A percentile compares a stretch with the other conserved stretches of the same genome.
Conservation (phyloP, 176 grass and related monocot genomes). For the Saccharum spontaneum region DNA sequence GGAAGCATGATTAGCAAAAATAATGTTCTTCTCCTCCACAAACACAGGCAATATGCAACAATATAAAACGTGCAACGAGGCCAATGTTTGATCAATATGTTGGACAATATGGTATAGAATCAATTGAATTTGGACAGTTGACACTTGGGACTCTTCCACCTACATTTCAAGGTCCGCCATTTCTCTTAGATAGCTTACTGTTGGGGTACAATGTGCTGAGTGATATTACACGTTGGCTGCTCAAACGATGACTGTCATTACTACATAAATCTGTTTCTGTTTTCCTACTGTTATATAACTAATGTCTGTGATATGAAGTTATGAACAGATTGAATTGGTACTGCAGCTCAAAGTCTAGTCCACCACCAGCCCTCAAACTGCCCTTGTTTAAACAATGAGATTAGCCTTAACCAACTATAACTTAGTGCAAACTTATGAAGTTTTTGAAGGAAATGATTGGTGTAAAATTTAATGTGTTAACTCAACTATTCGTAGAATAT, state of each 20-base stretch:
- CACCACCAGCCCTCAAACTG: neutral
- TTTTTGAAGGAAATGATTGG: too few species aligned
- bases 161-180: slow-evolving; percentile 69
- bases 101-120: slow-evolving; percentile 79
- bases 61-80: slow-evolving; percentile 54
- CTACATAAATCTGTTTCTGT: neutral
- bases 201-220: slow-evolving; percentile 11
- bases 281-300: neutral
- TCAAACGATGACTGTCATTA: neutral
- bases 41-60: slow-evolving; percentile 82
- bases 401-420: neutral
- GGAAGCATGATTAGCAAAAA: neutral
- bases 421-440: neutral
- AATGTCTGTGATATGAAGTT: neutral
- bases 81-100: slow-evolving; percentile 86
- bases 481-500: neutral
- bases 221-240: neutral
- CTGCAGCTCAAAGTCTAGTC: neutral
- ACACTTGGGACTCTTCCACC: slow-evolving; percentile 83
- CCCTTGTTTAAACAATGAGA: neutral
- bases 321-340: neutral
- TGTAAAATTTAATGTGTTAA: neutral
- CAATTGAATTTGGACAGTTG: slow-evolving; percentile 73
- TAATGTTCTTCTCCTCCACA: neutral
- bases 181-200: slow-evolving; percentile 10